Evolutionary conservation across 768 basidiomycete genomes (phyloP).

Genomic region (Dentipellis fragilis): DNA sequence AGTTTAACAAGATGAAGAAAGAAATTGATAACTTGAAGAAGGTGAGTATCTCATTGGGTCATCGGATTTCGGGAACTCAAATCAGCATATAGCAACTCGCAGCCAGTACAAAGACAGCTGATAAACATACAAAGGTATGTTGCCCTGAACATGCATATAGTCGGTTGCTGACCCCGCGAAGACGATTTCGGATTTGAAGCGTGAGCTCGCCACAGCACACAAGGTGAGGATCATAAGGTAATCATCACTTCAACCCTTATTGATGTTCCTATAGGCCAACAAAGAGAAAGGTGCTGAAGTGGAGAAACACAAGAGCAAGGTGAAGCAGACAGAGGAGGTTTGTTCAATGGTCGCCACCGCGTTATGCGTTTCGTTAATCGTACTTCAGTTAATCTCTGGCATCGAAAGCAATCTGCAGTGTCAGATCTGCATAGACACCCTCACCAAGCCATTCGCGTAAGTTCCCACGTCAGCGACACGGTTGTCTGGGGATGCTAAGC

Average conservation of each 20-base stretch:
- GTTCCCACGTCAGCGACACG: conserved; percentile 17
- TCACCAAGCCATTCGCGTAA: conserved; percentile 58
- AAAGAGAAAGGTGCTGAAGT: conserved; percentile 38
- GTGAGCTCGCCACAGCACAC: conserved; percentile 28
- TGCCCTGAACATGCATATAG: neutral
- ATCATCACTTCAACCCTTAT: neutral
- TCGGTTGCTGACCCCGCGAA: conserved; percentile 14
- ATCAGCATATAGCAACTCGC: conserved; percentile 21
- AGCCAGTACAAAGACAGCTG: conserved; percentile 39
- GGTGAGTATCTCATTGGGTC: conserved; percentile 13
- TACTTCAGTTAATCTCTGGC: conserved; percentile 36
- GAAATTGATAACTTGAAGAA: conserved; percentile 50
- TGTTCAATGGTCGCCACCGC: neutral
- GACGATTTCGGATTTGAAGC: conserved; percentile 44
- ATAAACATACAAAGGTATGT: conserved; percentile 48
- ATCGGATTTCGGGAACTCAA: conserved; percentile 2
- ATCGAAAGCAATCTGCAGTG: conserved; percentile 58
- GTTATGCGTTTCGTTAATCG: neutral
- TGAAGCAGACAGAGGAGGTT: conserved; percentile 51
- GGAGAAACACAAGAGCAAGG: conserved; percentile 33
- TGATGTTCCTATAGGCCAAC: conserved; percentile 23
- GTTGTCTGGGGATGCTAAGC: no score
- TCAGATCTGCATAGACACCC: conserved; percentile 69
- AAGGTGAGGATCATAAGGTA: conserved; percentile 22
- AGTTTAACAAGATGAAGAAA: conserved; percentile 43